Evolutionary conservation across 1,284 basidiomycete species (phyloP), one percentile per base, ranked within the genome.

Genomic region (Clitocybe nebularis): DNA sequence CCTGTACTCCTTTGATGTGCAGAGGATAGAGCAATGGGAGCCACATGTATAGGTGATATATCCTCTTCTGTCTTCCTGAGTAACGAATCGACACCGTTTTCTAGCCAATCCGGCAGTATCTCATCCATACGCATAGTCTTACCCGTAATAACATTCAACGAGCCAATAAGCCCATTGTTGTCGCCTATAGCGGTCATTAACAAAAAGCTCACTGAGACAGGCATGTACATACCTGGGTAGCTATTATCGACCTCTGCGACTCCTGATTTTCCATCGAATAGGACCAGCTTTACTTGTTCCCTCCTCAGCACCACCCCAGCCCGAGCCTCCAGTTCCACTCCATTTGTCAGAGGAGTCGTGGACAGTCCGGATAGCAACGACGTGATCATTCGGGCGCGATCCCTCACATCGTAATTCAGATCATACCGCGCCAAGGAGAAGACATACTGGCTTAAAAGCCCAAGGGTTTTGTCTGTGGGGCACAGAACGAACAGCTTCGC

Each of bases 361-460:
- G 60, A 65, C 3, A 82, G 61, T 13, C 87, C 83, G 7, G 71
- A 61, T 4, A 93, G 68, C 3, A 95, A 72, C 2, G 82, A 77
- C n/a, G 71, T 65, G 10, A 95, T 61, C 75, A 92, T 87, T 32
- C 93, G 74, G 3, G 81, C 84, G 13, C 92, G 81, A 62, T 96
- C 93, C 24, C 93, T 77, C 22, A 96, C 84, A 54, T 94, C 91
- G 61, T 90, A 94, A 55, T 87, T 80, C 9, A 67, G 54, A 60
- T 97, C 94, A 61, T 93, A 97, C 43, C 87, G 77, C 1, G 90
- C 92, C n/a, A 96, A 75, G 0, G 77, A 74, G 50, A 93, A 79
- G 10, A 91, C 77, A 57, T 96, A 89, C 43, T 73, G 75, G 41
- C 73, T 72, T 39, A 96, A 61, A 23, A 79, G 60, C 48, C 61